Conservation (phyloP, 805 yeast species). For the Yarrowia sp. region DNA sequence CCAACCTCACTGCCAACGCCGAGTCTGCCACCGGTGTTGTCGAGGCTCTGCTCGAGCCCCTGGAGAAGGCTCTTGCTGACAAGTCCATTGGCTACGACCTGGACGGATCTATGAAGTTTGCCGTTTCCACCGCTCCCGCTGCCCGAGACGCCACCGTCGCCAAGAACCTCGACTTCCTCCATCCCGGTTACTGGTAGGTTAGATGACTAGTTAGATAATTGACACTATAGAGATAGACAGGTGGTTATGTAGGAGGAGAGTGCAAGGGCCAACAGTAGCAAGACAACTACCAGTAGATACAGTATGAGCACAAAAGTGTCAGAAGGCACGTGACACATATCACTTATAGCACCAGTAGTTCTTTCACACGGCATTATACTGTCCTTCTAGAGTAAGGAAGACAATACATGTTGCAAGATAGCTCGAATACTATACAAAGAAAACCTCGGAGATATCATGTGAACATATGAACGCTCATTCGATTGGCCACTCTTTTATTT, state of each 20-base stretch:
- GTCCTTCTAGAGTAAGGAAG: too few relatives aligned
- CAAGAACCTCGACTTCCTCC: conserved; percentile 81
- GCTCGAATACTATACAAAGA: too few relatives aligned
- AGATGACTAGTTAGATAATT: neutral
- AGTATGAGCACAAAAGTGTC: too few relatives aligned
- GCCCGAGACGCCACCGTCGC: conserved; percentile 77
- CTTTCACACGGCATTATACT: too few relatives aligned
- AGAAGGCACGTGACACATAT: neutral
- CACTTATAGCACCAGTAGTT: too few relatives aligned
- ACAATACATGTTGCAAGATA: too few relatives aligned
- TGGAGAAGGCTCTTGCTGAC: conserved; percentile 62
- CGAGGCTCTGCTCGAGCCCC: conserved; percentile 66
- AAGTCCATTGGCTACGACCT: conserved; percentile 75
- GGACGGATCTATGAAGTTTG: conserved; percentile 75
- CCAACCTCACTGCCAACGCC: conserved; percentile 85
- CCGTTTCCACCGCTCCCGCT: conserved; percentile 77
- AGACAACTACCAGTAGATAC: neutral
- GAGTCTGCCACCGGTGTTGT: conserved; percentile 85
- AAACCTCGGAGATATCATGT: too few relatives aligned
- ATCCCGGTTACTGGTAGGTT: conserved; percentile 87
- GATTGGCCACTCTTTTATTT: too few relatives aligned
- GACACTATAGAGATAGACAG: too few relatives aligned
- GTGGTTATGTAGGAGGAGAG: too few relatives aligned
- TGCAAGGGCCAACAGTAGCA: too few relatives aligned
- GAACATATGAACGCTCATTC: too few relatives aligned